phyloP scores from a whole-genome alignment of 2,329 filamentous ascomycete species.

The Graphilbum fragrans region DNA sequence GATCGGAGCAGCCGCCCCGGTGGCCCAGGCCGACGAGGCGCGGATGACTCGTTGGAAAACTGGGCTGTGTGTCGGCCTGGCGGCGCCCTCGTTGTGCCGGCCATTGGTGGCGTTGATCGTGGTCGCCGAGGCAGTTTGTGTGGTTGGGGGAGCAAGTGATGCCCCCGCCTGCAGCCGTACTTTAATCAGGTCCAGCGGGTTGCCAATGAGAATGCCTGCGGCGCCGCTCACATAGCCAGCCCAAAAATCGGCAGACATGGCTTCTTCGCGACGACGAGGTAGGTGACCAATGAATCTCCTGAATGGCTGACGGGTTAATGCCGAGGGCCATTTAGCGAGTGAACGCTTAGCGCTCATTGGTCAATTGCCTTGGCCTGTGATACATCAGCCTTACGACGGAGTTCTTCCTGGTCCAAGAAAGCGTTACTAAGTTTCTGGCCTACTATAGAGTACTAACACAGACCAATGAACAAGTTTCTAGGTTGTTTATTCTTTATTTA shows the following conservation, averaged over 20 bases:
- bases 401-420: background rate
- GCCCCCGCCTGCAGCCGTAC: slow-evolving; percentile 69
- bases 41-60: background rate
- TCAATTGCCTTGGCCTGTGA: background rate
- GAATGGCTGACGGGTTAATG: background rate
- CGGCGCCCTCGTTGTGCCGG: no score
- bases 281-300: background rate
- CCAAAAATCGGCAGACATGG: slow-evolving; percentile 85
- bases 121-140: background rate
- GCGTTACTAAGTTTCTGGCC: no score
- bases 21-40: slow-evolving; percentile 17
- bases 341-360: background rate
- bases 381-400: background rate
- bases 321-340: background rate
- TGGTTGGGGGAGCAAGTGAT: no score
- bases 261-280: background rate
- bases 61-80: no score
- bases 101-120: background rate
- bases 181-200: slow-evolving; percentile 60
- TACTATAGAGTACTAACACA: no score
- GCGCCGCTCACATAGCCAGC: slow-evolving; percentile 83
- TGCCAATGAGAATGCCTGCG: slow-evolving; percentile 76
- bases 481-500: no score
- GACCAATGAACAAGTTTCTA: no score
- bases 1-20: slow-evolving; percentile 72